phyloP scores from a whole-genome alignment of 441 rosid genomes.

The Francoa sonchifolia region DNA sequence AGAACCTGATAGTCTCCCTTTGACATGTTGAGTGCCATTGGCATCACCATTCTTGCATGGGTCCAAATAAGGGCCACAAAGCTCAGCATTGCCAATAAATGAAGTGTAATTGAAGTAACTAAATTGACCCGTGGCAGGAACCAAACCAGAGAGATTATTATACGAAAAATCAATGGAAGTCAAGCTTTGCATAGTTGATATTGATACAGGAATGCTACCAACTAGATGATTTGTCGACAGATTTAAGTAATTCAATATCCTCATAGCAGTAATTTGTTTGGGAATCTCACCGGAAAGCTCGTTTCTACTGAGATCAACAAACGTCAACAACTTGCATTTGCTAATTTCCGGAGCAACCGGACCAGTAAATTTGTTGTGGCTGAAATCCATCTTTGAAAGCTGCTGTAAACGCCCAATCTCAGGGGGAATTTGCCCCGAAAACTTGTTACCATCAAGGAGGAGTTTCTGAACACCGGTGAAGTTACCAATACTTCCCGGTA shows the following conservation, averaged over 20 bases:
- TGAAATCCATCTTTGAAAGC: constrained; percentile 74
- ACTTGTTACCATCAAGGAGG: constrained; percentile 79
- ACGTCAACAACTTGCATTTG: constrained; percentile 74
- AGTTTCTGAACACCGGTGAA: constrained; percentile 81
- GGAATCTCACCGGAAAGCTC: constrained; percentile 80
- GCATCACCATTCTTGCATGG: constrained; percentile 59
- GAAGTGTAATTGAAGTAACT: constrained; percentile 94
- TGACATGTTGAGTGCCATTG: constrained; percentile 47
- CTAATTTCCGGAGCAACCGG: constrained; percentile 57
- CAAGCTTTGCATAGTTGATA: constrained; percentile 82
- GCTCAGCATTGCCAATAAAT: constrained; percentile 68
- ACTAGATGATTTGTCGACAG: constrained; percentile 67
- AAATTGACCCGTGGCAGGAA: constrained; percentile 85
- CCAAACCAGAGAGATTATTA: constrained; percentile 88
- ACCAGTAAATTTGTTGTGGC: constrained; percentile 69
- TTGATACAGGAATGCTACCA: constrained; percentile 65
- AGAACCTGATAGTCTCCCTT: constrained; percentile 69
- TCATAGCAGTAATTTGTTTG: constrained; percentile 67
- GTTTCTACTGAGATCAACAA: constrained; percentile 76
- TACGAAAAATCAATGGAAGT: constrained; percentile 92
- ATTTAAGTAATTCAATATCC: constrained; percentile 79
- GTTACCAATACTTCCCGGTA: constrained; percentile 65
- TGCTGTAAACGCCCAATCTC: constrained; percentile 74
- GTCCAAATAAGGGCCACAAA: constrained; percentile 85
- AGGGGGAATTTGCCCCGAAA: constrained; percentile 65